Evolutionary conservation across 2,329 filamentous ascomycete genomes (phyloP), one percentile per base, ranked within the genome.

Genomic region (Ilyonectria sp.): DNA sequence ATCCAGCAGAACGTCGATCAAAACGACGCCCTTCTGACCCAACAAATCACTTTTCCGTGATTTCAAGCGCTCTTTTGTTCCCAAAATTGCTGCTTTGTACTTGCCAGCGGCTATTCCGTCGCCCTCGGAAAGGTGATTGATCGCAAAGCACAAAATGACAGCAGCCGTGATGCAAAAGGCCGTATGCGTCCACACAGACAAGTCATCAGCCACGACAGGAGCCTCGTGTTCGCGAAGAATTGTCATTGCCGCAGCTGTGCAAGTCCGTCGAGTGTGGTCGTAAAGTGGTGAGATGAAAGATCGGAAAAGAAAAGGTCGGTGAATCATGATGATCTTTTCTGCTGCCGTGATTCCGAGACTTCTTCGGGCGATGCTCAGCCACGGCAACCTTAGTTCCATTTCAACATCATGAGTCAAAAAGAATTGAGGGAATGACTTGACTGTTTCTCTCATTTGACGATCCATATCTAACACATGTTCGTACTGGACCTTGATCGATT

Each of bases 251-350:
- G 60, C 60, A 1, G 44, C 60, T 6, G 29, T 35, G 11, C 60
- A 63, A 6, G 60, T 63, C 9, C 33, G 19, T n/a, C 60, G n/a
- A 5, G 53, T 63, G 23, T 57, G 54, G 4, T 31, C 33, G 29
- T 63, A 63, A 4, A 33, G 15, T 23, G 44, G 44, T 5, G 60
- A 33, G 3, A 19, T 15, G 35, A 63, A 58, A 6, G 53, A 63
- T 10, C 11, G 21, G 35, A 63, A 58, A 5, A 63, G 6, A 35
- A 63, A 63, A 10, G 53, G 53, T 1, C 60, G 23, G 19, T 63
- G 60, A 8, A 63, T 63, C 53, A 63, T 50, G n/a, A 63, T 46
- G 13, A 63, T 58, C n/a, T 57, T 63, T n/a, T 63, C 60, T 1
- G 60, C 60, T 21, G 60, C 53, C 1, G 60, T 63, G 8, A 63